Base-by-base conservation (phyloP, 495 filamentous ascomycete genomes). In the Xylaria palmicola region DNA sequence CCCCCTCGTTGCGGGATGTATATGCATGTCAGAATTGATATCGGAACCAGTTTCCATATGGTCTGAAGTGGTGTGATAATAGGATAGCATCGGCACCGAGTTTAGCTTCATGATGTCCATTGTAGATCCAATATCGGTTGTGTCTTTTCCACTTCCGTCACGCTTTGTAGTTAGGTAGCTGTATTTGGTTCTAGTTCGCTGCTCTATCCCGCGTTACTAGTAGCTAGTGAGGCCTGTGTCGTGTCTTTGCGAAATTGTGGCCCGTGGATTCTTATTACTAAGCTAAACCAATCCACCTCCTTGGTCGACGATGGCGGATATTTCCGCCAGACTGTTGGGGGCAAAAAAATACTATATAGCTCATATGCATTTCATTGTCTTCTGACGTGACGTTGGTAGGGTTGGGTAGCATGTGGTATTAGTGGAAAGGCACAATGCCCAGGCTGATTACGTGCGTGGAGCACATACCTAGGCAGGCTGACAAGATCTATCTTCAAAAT, bases 1-100 rank as follows among this genome's bases (percentile, higher is more conserved):
- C n/a, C n/a, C n/a, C n/a, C n/a, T n/a, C n/a, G n/a, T n/a, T n/a
- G n/a, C n/a, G n/a, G 9, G 34, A 1, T 12, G 6, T 6, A 34
- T 40, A 54, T 43, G 53, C 39, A 44, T 56, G 37, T 56, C 17
- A 55, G 37, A 40, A 55, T 27, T 41, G 39, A 17, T 26, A 29
- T 4, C 24, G 9, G 12, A 34, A 15, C 24, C 34, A 15, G n/a
- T 43, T 6, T 27, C 13, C 26, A 44, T 20, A 39, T 56, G 40
- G 53, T 41, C 9, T 26, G 26, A 55, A 8, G 39, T 56, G 26
- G 53, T 34, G 19, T 34, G 51, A 41, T 41, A 56, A 43, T 22
- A 43, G 6, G 12, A 48, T 19, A n/a, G 29, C 13, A 32, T 12
- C 5, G 48, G 48, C 20, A 56, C 34, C 17, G 26, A 24, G 32